Base-by-base conservation (phyloP, 331 rosid genomes). In the Quercus lobata region DNA sequence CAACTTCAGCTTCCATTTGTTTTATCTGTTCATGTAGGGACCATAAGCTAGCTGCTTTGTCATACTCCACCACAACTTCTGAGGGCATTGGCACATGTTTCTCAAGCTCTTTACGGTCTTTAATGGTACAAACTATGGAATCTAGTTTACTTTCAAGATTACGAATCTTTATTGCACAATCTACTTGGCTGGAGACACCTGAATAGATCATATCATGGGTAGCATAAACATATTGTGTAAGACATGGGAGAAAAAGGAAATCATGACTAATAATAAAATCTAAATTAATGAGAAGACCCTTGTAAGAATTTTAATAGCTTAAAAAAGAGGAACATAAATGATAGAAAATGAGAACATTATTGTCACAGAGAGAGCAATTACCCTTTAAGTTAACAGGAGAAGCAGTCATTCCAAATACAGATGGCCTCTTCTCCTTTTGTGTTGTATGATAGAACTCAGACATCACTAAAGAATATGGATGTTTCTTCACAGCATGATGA, bases 141-240 rank as follows among this genome's bases (percentile, higher is more conserved):
- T 96, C 99, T 76, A 96, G 84, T 91, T 96, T 96, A 83, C 97
- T 96, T 88, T 96, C 99, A 85, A 96, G 99, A 88, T 93, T 96
- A 76, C 98, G 94, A 73, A 96, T 96, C 89, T 96, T 96, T 72
- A 96, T 93, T 74, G 99, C 99, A 82, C 99, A 96, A 74, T 96
- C 99, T 80, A 96, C 88, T 83, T 96, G 98, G 83, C 92, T 96
- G 72, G 99, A 93, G 76, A 96, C 99, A 84, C 99, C 99, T 96
- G 93, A 79, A 87, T 75, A 89, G 27, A 78, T 75, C 83, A 86
- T 76, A 78, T 61, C 72, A 76, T 44, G 19, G 76, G 78, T 41
- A 79, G 76, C 52, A 79, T 69, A 52, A 69, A 65, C 65, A 27
- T 30, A 22, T 21, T 10, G 22, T 58, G 69, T 72, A 61, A 63